Conservation (phyloP, 768 basidiomycete genomes). For the Pilatotrama ljubarskyi region DNA sequence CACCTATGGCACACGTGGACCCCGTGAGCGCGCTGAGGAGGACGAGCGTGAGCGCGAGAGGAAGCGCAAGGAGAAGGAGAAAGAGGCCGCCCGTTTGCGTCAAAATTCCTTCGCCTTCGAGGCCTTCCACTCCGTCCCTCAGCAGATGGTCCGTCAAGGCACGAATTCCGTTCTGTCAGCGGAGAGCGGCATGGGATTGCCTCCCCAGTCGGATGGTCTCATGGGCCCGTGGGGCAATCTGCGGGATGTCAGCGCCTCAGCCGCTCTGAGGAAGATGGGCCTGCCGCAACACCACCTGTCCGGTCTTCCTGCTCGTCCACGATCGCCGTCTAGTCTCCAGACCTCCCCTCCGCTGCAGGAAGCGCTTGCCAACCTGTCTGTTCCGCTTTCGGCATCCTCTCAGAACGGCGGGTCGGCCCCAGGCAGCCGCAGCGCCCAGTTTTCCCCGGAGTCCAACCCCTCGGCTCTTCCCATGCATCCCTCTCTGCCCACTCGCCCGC, state of each 20-base stretch:
- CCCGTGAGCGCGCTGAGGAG: constrained; percentile 63
- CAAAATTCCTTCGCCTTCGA: constrained; percentile 60
- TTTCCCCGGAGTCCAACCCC: constrained; percentile 30
- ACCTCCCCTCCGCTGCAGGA: constrained; percentile 30
- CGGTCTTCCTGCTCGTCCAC: constrained; percentile 26
- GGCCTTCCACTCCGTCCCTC: constrained; percentile 70
- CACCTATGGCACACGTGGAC: constrained; percentile 45
- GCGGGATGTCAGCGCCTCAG: constrained; percentile 29
- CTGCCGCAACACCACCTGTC: constrained; percentile 23
- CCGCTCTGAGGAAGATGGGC: constrained; percentile 31
- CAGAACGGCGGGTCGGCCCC: constrained; percentile 23
- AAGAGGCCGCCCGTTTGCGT: constrained; percentile 47
- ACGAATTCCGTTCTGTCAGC: constrained; percentile 35
- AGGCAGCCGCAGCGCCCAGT: constrained; percentile 25
- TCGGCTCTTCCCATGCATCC: constrained; percentile 30
- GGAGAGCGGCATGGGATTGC: constrained; percentile 27
- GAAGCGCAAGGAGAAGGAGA: constrained; percentile 54
- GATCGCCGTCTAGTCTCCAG: constrained; percentile 24
- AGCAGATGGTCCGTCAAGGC: constrained; percentile 36
- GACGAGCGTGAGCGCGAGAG: constrained; percentile 51
- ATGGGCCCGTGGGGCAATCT: constrained; percentile 27
- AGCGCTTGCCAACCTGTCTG: constrained; percentile 4
- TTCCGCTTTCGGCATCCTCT: constrained; percentile 14
- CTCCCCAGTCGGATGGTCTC: constrained; percentile 18
- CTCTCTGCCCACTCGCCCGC: constrained; percentile 31